A percentile compares a stretch with the other conserved stretches of the same genome.
Conservation (phyloP, 2,329 filamentous ascomycete species). For the Berkeleyomyces basicola region DNA sequence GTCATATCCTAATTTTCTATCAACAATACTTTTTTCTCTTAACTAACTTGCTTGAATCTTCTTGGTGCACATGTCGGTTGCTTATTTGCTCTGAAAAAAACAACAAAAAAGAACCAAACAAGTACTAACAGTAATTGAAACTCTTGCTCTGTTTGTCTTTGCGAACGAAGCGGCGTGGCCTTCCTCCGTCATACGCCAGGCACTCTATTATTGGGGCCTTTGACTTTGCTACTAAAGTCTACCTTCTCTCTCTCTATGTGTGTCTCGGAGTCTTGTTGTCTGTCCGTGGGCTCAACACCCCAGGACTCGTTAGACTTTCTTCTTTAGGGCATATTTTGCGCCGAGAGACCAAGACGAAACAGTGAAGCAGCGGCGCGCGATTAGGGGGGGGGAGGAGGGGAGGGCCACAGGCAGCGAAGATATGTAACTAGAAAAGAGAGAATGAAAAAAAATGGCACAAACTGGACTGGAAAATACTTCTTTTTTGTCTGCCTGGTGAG, state of each 20-base stretch:
- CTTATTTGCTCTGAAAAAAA: neutral
- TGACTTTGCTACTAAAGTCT: too few relatives aligned
- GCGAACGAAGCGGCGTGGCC: too few relatives aligned
- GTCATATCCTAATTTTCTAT: conserved; percentile 4
- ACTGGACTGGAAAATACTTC: neutral
- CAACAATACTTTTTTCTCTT: neutral
- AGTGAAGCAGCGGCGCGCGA: neutral
- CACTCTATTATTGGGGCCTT: too few relatives aligned
- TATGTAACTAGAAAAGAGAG: neutral
- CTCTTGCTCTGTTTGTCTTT: too few relatives aligned
- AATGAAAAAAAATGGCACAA: neutral
- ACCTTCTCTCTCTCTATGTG: too few relatives aligned
- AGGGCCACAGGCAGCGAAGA: neutral
- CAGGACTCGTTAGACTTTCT: too few relatives aligned
- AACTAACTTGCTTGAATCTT: neutral
- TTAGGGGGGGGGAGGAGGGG: too few relatives aligned
- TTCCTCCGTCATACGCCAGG: too few relatives aligned
- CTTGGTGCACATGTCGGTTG: neutral
- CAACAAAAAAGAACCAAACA: neutral
- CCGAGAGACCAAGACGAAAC: neutral
- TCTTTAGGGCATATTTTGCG: too few relatives aligned
- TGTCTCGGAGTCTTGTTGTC: too few relatives aligned
- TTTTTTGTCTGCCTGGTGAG: neutral
- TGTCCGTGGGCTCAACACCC: too few relatives aligned
- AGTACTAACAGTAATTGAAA: too few relatives aligned